phyloP scores from a whole-genome alignment of 2,329 filamentous ascomycete species.

The Bipolaris bicolor region DNA sequence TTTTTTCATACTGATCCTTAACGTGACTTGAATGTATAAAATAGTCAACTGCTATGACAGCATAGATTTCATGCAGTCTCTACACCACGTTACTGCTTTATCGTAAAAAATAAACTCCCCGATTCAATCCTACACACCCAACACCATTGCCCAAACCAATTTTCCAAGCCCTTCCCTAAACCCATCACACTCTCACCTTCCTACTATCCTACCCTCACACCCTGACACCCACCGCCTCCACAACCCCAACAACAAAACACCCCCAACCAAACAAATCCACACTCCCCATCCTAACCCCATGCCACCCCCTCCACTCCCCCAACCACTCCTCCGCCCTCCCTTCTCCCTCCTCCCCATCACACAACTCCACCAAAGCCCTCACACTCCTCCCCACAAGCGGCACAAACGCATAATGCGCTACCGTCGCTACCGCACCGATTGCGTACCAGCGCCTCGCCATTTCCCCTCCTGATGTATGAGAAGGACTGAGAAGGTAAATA shows the following conservation, averaged over 20 bases:
- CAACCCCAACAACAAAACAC: slow-evolving; percentile 14
- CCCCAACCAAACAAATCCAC: slow-evolving; percentile 34
- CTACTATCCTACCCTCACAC: neutral
- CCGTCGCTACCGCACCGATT: neutral
- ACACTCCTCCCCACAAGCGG: neutral
- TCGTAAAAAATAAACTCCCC: too few relatives aligned
- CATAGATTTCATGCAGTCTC: too few relatives aligned
- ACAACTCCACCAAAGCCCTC: neutral
- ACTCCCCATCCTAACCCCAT: slow-evolving; percentile 27
- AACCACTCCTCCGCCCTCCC: slow-evolving; percentile 7
- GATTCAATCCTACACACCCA: too few relatives aligned
- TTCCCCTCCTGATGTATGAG: neutral
- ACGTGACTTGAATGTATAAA: too few relatives aligned
- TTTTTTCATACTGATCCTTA: too few relatives aligned
- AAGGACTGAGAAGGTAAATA: neutral
- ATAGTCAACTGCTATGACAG: too few relatives aligned
- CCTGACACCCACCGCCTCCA: neutral
- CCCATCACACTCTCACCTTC: neutral
- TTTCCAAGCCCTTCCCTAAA: too few relatives aligned
- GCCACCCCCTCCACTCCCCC: slow-evolving; percentile 29
- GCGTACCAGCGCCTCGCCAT: neutral
- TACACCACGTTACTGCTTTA: too few relatives aligned
- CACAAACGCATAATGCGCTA: neutral
- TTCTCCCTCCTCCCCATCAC: neutral
- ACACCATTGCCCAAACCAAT: too few relatives aligned